These are phyloP conservation scores for Naematelia encephala DNA, from an alignment of 768 basidiomycete species.

Conservation along the genomic window DNA sequence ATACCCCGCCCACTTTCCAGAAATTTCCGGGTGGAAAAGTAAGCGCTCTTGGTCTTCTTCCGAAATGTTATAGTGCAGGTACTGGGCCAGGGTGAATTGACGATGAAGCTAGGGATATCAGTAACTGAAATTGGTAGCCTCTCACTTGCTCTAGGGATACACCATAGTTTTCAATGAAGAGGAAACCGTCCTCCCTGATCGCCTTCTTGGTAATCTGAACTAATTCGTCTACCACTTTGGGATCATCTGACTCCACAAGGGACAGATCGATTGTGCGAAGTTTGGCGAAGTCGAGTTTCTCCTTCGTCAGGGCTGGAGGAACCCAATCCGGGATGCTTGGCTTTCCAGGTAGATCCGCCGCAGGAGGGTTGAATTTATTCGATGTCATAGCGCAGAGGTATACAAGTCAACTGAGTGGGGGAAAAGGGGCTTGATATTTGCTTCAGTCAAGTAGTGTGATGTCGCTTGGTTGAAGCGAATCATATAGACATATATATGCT, in stretches of 20 bases:
- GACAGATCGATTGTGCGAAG: conserved; percentile 17
- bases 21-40: conserved; percentile 1
- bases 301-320: conserved; percentile 9
- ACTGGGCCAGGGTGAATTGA: conserved; percentile 11
- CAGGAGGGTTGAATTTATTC: not conserved
- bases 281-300: conserved; percentile 1
- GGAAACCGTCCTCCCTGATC: conserved; percentile 16
- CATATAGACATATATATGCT: too few species aligned
- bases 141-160: conserved; percentile 13
- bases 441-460: not conserved
- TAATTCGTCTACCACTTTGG: not conserved
- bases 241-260: conserved; percentile 10
- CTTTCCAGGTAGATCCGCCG: conserved; percentile 7
- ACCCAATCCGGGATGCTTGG: not conserved
- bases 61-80: conserved; percentile 9
- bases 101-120: conserved; percentile 6
- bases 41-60: conserved; percentile 12
- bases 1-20: conserved; percentile 20
- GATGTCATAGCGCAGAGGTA: not conserved
- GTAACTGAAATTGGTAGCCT: not conserved
- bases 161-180: conserved; percentile 16
- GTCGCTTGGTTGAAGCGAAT: too few species aligned
- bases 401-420: not conserved
- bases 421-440: not conserved
- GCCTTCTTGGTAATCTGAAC: conserved; percentile 9